A percentile compares a stretch with the other conserved stretches of the same genome.
These are phyloP conservation scores for Fusarium oxysporum DNA, from an alignment of 2,329 filamentous ascomycete genomes.

Conservation along the genomic window DNA sequence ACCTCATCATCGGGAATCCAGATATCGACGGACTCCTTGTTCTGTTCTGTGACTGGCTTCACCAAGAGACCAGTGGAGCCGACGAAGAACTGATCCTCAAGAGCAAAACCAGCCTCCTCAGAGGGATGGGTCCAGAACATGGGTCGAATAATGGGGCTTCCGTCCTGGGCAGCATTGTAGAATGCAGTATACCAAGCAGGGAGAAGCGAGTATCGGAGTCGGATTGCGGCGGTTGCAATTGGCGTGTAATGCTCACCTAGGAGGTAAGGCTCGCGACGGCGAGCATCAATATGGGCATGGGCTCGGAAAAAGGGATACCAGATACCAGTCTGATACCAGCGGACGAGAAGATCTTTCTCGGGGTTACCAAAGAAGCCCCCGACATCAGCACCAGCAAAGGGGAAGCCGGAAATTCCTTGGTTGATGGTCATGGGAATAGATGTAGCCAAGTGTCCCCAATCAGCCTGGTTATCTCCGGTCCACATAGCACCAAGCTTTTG, in stretches of 20 bases:
- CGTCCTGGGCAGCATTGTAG: conserved; percentile 84
- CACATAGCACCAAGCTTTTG: conserved; percentile 96
- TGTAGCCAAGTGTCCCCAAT: conserved; percentile 89
- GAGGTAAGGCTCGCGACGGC: conserved; percentile 93
- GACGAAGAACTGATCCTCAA: conserved; percentile 95
- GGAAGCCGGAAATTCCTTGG: conserved; percentile 92
- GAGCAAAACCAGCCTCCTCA: conserved; percentile 85
- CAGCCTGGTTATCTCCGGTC: conserved; percentile 97
- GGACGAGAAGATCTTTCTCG: conserved; percentile 86
- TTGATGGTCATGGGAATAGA: conserved; percentile 94
- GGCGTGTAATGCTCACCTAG: conserved; percentile 84
- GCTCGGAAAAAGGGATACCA: conserved; percentile 99
- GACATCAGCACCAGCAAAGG: conserved; percentile 94
- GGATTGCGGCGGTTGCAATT: conserved; percentile 88
- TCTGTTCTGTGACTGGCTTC: conserved; percentile 88
- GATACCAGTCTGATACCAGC: conserved; percentile 96
- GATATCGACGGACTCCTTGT: conserved; percentile 77
- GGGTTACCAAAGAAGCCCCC: conserved; percentile 99
- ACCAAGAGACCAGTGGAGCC: conserved; percentile 89
- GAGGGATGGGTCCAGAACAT: conserved; percentile 93
- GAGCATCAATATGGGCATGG: conserved; percentile 96
- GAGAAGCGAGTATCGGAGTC: conserved; percentile 88
- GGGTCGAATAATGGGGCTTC: conserved; percentile 87
- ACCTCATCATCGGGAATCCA: conserved; percentile 90
- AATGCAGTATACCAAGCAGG: conserved; percentile 98